These are phyloP conservation scores for Podospora pseudoanserina DNA, from an alignment of 495 filamentous ascomycete genomes.

Conservation along the genomic window DNA sequence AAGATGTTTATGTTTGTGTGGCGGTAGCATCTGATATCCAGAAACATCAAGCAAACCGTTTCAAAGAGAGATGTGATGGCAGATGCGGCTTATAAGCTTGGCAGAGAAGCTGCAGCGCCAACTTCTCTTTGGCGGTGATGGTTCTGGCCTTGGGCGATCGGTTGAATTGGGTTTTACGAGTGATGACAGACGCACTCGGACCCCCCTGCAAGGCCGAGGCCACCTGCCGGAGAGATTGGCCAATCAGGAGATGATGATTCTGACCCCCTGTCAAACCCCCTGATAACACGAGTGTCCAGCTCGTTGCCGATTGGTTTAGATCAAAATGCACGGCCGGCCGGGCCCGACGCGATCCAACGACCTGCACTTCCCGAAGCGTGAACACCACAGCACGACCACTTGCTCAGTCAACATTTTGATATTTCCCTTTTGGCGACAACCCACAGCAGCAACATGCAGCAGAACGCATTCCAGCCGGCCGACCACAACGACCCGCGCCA, in stretches of 20 bases:
- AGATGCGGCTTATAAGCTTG: conserved; percentile 1
- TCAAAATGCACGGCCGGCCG: neutral
- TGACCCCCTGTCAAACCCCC: neutral
- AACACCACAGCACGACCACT: neutral
- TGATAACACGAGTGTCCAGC: neutral
- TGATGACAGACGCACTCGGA: neutral
- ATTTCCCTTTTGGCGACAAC: neutral
- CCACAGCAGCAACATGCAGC: neutral
- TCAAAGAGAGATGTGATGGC: neutral
- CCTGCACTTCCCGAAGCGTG: neutral
- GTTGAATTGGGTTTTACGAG: neutral
- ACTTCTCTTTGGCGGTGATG: neutral
- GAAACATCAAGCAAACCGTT: neutral
- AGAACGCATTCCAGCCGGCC: neutral
- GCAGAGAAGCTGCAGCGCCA: conserved; percentile 6
- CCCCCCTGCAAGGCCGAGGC: neutral
- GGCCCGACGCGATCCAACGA: neutral
- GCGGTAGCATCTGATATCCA: neutral
- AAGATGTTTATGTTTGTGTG: neutral
- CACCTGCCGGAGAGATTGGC: neutral
- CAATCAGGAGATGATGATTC: neutral
- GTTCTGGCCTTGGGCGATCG: neutral
- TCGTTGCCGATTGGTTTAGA: neutral
- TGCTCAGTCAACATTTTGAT: neutral
- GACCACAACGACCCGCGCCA: neutral